Percentiles rank a stretch among this genome's conserved stretches.
Evolutionary conservation across 352 stramenopile genomes (phyloP).

Genomic region (Phytophthora rubi): DNA sequence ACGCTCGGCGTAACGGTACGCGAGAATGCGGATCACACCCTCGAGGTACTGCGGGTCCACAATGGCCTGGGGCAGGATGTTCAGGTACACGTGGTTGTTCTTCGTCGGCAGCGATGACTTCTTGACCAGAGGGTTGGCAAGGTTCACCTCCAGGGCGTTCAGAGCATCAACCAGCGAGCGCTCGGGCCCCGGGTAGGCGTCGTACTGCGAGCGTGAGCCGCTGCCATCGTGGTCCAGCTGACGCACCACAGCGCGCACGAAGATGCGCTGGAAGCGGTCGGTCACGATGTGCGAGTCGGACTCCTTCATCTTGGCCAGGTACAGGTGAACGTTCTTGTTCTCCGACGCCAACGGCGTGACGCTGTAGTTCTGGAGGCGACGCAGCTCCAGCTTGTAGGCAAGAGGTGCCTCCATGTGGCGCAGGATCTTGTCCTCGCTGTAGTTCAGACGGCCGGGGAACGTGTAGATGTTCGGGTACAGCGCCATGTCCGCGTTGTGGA

Average conservation of each 20-base stretch:
- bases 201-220: slow-evolving; percentile 84
- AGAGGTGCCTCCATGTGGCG: slow-evolving; percentile 98
- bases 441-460: slow-evolving; percentile 88
- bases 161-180: slow-evolving; percentile 98
- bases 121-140: slow-evolving; percentile 92
- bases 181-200: slow-evolving; percentile 94
- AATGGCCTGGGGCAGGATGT: slow-evolving; percentile 95
- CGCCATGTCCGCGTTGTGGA: slow-evolving; percentile 60
- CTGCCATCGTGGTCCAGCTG: slow-evolving; percentile 85
- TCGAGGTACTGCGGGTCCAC: slow-evolving; percentile 97
- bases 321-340: slow-evolving; percentile 99
- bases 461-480: slow-evolving; percentile 91
- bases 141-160: slow-evolving; percentile 96
- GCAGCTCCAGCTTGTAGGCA: slow-evolving; percentile 98
- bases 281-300: slow-evolving; percentile 79
- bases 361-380: slow-evolving; percentile 97
- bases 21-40: slow-evolving; percentile 93
- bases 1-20: slow-evolving; percentile 88
- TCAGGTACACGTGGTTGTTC: slow-evolving; percentile 99
- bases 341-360: slow-evolving; percentile 93
- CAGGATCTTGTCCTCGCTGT: slow-evolving; percentile 98
- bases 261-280: slow-evolving; percentile 94
- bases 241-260: slow-evolving; percentile 96
- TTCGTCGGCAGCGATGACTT: slow-evolving; percentile 76
- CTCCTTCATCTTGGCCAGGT: slow-evolving; percentile 95